Conservation (phyloP, 164 flowering plant species). For the Aristolochia californica region DNA sequence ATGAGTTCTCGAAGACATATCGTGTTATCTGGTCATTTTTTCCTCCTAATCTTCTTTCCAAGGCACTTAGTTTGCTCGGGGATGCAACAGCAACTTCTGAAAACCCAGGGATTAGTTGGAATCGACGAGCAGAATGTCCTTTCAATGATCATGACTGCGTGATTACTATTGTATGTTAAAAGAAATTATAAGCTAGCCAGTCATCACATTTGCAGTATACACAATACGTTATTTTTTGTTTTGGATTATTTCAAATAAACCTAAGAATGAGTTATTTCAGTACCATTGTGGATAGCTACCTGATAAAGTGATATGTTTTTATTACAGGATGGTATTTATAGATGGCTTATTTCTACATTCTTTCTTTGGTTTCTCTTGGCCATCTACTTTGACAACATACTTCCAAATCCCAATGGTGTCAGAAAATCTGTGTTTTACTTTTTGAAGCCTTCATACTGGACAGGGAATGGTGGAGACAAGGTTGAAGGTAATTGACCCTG, state of each 20-base stretch:
- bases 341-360: conserved; percentile 64
- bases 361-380: conserved; percentile 74
- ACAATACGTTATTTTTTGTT: neutral
- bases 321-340: conserved; percentile 67
- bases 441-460: conserved; percentile 79
- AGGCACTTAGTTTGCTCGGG: conserved; percentile 49
- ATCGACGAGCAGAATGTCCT: conserved; percentile 46
- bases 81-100: conserved; percentile 54
- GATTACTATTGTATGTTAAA: conserved; percentile 56
- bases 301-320: conserved; percentile 8
- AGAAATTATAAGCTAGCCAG: neutral
- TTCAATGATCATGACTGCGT: conserved; percentile 43
- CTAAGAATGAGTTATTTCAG: neutral
- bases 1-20: conserved; percentile 12
- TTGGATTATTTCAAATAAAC: neutral
- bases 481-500: conserved; percentile 40
- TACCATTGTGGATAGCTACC: neutral
- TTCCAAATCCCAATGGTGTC: conserved; percentile 72
- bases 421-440: conserved; percentile 80
- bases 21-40: conserved; percentile 65
- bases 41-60: conserved; percentile 83
- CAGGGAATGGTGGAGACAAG: conserved; percentile 72
- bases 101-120: conserved; percentile 84
- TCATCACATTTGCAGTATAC: neutral
- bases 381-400: conserved; percentile 82